phyloP scores from a whole-genome alignment of 2,329 filamentous ascomycete species.

The Aspergillus sp. region DNA sequence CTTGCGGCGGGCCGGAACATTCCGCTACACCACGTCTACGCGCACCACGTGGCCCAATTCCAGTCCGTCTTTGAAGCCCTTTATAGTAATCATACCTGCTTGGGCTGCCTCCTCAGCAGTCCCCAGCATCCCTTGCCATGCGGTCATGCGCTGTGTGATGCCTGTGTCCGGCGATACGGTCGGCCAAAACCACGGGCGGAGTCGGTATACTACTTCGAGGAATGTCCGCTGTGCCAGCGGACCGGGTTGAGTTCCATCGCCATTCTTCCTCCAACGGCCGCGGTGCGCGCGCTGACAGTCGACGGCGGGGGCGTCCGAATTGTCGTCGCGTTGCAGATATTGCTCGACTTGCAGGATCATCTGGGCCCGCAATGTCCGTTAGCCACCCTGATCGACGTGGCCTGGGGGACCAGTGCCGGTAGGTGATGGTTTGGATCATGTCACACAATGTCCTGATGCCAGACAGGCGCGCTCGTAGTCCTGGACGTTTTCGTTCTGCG shows the following conservation, averaged over 20 bases:
- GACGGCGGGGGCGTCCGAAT: constrained; percentile 4
- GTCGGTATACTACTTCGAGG: not conserved
- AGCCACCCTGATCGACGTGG: constrained; percentile 4
- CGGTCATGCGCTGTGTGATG: constrained; percentile 5
- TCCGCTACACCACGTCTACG: not conserved
- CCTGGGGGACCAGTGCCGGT: constrained; percentile 9
- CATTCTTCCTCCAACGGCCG: constrained; percentile 4
- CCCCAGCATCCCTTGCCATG: constrained; percentile 4
- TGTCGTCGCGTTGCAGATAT: constrained; percentile 1
- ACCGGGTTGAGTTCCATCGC: not conserved
- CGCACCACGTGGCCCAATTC: not conserved
- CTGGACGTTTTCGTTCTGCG: constrained; percentile 1
- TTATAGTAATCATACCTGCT: constrained; percentile 2
- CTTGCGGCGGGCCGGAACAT: not conserved
- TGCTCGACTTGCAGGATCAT: not conserved
- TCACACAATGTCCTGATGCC: not conserved
- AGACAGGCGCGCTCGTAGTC: constrained; percentile 1
- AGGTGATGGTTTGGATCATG: not conserved
- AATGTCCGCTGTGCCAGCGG: constrained; percentile 1
- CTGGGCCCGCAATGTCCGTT: constrained; percentile 5
- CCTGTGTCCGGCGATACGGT: constrained; percentile 1
- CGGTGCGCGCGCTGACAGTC: constrained; percentile 3
- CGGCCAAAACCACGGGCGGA: not conserved
- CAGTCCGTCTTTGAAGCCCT: not conserved
- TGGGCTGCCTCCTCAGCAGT: constrained; percentile 2